Evolutionary conservation across 2,329 filamentous ascomycete genomes (phyloP).

Genomic region (Aspergillus brasiliensis): DNA sequence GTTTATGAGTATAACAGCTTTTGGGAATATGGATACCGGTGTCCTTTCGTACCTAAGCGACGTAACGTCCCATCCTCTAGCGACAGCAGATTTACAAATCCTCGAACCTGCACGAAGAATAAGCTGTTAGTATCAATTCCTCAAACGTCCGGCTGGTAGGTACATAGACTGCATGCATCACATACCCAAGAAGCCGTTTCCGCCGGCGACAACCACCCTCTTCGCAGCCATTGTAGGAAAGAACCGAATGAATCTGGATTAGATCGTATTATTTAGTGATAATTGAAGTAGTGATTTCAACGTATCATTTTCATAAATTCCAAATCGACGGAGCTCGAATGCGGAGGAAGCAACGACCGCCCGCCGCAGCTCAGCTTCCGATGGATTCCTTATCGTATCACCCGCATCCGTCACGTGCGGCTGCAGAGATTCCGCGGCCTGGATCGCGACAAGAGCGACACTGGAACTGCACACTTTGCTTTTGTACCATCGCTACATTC

Average conservation of each 20-base stretch:
- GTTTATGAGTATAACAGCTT: slow-evolving; percentile 2
- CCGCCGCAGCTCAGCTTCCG: slow-evolving; percentile 12
- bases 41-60: slow-evolving; percentile 72
- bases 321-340: not conserved
- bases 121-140: slow-evolving; percentile 12
- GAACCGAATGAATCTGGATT: not conserved
- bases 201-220: slow-evolving; percentile 86
- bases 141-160: not conserved
- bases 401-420: slow-evolving; percentile 30
- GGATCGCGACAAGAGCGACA: slow-evolving; percentile 3
- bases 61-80: slow-evolving; percentile 86
- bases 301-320: not conserved
- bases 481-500: not conserved
- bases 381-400: slow-evolving; percentile 23
- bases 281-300: not conserved
- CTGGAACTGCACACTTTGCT: not conserved
- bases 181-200: slow-evolving; percentile 83
- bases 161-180: slow-evolving; percentile 21
- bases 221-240: slow-evolving; percentile 60
- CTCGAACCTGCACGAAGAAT: slow-evolving; percentile 57
- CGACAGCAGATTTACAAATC: slow-evolving; percentile 87
- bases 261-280: not conserved
- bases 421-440: slow-evolving; percentile 1
- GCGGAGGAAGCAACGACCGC: not conserved
- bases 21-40: not conserved